Evolutionary conservation across 352 stramenopile species (phyloP), one percentile per base, ranked within the genome.

Genomic region (Phytophthora podocarpi): DNA sequence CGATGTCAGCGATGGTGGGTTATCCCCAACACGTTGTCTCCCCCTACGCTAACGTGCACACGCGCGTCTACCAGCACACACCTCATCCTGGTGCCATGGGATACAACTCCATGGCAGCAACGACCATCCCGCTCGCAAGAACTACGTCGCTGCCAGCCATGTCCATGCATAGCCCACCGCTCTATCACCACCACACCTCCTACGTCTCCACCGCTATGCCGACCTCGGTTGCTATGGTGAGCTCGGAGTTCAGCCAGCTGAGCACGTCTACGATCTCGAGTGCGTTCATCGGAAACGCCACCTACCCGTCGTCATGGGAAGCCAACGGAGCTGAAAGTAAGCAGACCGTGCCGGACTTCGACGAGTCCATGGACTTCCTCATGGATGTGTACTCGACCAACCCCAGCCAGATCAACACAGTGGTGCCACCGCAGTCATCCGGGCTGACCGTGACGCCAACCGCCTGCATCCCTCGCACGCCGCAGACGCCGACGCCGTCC

Each of bases 281-380:
- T 50, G 72, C 72, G 5, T 80, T 77, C 55, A 52, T 80, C 20
- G 67, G 59, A 20, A 74, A 76, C 31, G 10, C 61, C 3, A 54
- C 49, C n/a, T 80, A 74, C 21, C 67, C 72, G 28, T 30, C 58
- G 10, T 64, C 63, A 3, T 82, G 75, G 70, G 60, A 72, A 20
- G 49, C 41, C 28, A 52, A 48, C 34, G 32, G 9, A 20, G 32
- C 32, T 52, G 63, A 73, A 50, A 46, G 35, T 49, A 75, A 80
- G 55, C 58, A 59, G 13, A 66, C 61, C 2, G 67, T 76, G 12
- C 80, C 76, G 1, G 71, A 89, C 60, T 93, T 90, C 42, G 71
- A 85, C 57, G 84, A 91, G 65, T 90, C 80, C 35, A 91, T 93
- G 81, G 84, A 91, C 64, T 93, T 90, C 67, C 68, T 93, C 59